phyloP scores from a whole-genome alignment of 306 rosid genomes.

The Senna siamea region DNA sequence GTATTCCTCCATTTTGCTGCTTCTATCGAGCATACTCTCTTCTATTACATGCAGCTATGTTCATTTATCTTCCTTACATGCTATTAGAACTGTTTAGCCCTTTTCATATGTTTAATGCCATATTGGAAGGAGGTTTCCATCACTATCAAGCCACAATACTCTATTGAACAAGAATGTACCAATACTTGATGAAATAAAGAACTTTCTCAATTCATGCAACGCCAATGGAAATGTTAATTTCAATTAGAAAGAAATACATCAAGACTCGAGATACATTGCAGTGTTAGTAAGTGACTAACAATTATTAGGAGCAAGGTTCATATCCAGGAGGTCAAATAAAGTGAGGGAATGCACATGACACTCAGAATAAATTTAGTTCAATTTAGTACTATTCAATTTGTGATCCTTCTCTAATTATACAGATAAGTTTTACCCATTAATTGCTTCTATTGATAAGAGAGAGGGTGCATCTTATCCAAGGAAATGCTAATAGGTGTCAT shows the following conservation, averaged over 20 bases:
- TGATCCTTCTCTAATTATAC: not conserved
- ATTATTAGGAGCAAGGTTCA: slow-evolving; percentile 9
- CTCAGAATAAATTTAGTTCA: not conserved
- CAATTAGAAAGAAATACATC: slow-evolving; percentile 12
- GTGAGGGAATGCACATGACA: slow-evolving; percentile 4
- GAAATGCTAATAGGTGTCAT: slow-evolving; percentile 30
- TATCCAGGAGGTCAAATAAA: slow-evolving; percentile 3
- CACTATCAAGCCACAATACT: slow-evolving; percentile 1
- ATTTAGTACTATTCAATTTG: slow-evolving; percentile 15
- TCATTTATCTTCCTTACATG: too few species aligned
- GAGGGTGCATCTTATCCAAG: slow-evolving; percentile 9
- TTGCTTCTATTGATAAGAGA: slow-evolving; percentile 20
- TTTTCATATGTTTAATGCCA: too few species aligned
- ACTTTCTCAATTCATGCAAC: slow-evolving; percentile 12
- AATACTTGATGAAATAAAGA: not conserved
- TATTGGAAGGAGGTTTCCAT: too few species aligned
- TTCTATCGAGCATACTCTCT: too few species aligned
- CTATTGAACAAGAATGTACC: not conserved
- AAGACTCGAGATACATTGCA: not conserved
- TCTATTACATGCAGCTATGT: too few species aligned
- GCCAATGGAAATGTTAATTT: slow-evolving; percentile 12
- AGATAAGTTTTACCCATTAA: slow-evolving; percentile 23
- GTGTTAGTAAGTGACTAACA: slow-evolving; percentile 9
- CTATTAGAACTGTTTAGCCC: too few species aligned
- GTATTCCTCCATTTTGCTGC: too few species aligned